Evolutionary conservation across 2,329 filamentous ascomycete genomes (phyloP).

Genomic region (Boeremia lycopersici): DNA sequence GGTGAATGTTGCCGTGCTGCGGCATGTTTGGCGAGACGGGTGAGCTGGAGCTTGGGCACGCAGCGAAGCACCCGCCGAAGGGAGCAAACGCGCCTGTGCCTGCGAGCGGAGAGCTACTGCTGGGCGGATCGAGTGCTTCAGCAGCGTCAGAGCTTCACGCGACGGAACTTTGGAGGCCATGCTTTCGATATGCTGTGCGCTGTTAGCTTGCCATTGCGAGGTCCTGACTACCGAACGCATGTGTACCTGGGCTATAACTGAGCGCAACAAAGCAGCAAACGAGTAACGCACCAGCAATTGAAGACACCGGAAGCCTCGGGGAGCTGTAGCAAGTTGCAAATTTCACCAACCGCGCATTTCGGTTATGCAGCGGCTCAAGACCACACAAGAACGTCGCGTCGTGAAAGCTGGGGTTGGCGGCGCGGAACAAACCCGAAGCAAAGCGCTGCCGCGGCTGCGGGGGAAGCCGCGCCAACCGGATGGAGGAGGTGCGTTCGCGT

Average conservation of each 20-base stretch:
- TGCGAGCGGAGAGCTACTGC: constrained; percentile 26
- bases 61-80: constrained; percentile 18
- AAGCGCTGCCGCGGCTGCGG: constrained; percentile 16
- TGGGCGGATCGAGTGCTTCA: constrained; percentile 41
- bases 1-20: constrained; percentile 74
- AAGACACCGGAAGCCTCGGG: neutral
- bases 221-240: neutral
- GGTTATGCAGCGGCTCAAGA: constrained; percentile 19
- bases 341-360: constrained; percentile 15
- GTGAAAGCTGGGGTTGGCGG: constrained; percentile 18
- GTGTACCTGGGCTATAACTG: neutral
- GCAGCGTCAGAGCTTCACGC: constrained; percentile 41
- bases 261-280: neutral
- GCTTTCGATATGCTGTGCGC: constrained; percentile 19
- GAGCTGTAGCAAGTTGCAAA: constrained; percentile 6
- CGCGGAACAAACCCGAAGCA: constrained; percentile 13
- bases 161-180: constrained; percentile 46
- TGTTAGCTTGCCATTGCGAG: neutral
- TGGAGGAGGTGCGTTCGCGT: neutral
- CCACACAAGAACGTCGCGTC: constrained; percentile 10
- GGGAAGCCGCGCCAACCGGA: constrained; percentile 10
- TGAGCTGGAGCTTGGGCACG: constrained; percentile 24
- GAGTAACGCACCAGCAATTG: neutral
- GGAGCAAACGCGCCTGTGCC: constrained; percentile 29
- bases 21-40: constrained; percentile 15